phyloP scores from a whole-genome alignment of 805 yeast species.

The Suhomyces prunicola region DNA sequence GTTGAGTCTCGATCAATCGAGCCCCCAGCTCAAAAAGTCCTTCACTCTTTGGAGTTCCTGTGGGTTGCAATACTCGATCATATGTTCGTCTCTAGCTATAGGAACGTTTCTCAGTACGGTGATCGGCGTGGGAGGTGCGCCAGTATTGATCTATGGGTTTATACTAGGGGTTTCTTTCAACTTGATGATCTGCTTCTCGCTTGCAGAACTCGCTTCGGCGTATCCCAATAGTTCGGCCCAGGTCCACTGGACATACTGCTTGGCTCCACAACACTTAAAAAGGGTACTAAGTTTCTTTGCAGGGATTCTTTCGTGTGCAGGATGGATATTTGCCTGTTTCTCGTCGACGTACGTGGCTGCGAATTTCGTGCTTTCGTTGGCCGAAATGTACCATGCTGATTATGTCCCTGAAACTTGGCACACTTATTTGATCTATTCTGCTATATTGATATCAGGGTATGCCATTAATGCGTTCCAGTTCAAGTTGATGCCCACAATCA shows the following conservation, averaged over 20 bases:
- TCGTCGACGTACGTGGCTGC: conserved; percentile 15
- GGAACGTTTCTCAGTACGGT: conserved; percentile 21
- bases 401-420: conserved; percentile 17
- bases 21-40: conserved; percentile 9
- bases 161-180: conserved; percentile 16
- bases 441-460: conserved; percentile 5
- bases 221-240: conserved; percentile 34
- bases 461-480: conserved; percentile 4
- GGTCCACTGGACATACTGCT: conserved; percentile 31
- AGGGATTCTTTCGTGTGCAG: conserved; percentile 26
- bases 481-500: conserved; percentile 13
- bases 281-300: conserved; percentile 25
- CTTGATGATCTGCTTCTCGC: conserved; percentile 15
- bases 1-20: neutral
- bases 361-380: conserved; percentile 15
- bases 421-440: conserved; percentile 14
- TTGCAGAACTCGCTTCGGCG: conserved; percentile 31
- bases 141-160: conserved; percentile 19
- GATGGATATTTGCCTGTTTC: conserved; percentile 21
- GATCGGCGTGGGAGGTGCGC: conserved; percentile 22
- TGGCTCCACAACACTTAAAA: conserved; percentile 21
- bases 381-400: conserved; percentile 14
- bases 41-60: conserved; percentile 16
- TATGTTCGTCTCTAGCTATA: conserved; percentile 19
- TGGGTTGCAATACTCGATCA: conserved; percentile 16